These are phyloP conservation scores for Pichia californica DNA, from an alignment of 805 yeast genomes.

Conservation along the genomic window DNA sequence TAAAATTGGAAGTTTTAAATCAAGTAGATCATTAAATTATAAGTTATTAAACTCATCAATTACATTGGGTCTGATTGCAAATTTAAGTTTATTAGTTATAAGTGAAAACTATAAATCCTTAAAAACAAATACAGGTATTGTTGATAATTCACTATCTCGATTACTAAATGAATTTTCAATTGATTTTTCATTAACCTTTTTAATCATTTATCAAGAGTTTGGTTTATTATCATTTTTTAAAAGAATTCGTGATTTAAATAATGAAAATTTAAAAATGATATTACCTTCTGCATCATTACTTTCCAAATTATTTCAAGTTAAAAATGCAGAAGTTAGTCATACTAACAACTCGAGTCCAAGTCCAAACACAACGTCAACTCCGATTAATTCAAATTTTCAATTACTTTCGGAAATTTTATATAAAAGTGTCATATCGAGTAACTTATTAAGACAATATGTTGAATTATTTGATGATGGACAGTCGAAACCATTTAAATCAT, in stretches of 20 bases:
- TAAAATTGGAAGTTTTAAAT: conserved; percentile 23
- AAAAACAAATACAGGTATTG: conserved; percentile 4
- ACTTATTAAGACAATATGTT: conserved; percentile 27
- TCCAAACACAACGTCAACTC: background rate
- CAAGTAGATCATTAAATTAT: conserved; percentile 22
- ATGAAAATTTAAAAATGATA: conserved; percentile 19
- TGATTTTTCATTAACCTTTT: conserved; percentile 15
- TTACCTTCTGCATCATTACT: conserved; percentile 20
- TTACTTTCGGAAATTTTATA: conserved; percentile 16
- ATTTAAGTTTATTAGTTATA: conserved; percentile 18
- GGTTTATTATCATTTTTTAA: conserved; percentile 37
- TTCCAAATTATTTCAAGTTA: conserved; percentile 17
- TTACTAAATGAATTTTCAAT: conserved; percentile 9
- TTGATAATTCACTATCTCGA: conserved; percentile 13
- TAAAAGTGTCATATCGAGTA: conserved; percentile 23
- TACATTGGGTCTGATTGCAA: conserved; percentile 18
- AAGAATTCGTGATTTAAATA: conserved; percentile 10
- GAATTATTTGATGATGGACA: conserved; percentile 30
- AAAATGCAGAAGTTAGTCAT: background rate
- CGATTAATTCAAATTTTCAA: conserved; percentile 1
- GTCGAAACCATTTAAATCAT: conserved; percentile 21
- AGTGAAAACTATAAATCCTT: conserved; percentile 15
- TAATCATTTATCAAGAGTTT: conserved; percentile 28
- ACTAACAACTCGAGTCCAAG: too few relatives aligned
- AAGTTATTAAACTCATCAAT: conserved; percentile 22